A percentile compares a stretch with the other conserved stretches of the same genome.
Evolutionary conservation across 1,139 yeast genomes (phyloP).

Genomic region (Taphrina deformans): DNA sequence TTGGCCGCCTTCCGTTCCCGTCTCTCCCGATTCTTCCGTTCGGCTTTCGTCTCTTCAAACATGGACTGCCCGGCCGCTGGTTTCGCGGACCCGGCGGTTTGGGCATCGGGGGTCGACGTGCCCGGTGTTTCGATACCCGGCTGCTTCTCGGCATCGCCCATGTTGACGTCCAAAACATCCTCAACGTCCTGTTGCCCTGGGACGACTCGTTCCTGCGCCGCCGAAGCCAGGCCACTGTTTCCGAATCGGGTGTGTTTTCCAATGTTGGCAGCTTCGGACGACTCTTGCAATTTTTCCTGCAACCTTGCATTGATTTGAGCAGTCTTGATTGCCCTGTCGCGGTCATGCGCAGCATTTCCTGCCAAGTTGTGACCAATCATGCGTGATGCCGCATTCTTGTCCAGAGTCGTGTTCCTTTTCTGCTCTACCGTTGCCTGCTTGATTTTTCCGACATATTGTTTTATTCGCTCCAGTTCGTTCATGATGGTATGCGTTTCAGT

Average conservation of each 20-base stretch:
- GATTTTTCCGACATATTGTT: constrained; percentile 63
- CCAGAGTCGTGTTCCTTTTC: not conserved
- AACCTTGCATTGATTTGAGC: constrained; percentile 7
- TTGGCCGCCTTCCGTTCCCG: constrained; percentile 21
- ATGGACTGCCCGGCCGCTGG: not conserved
- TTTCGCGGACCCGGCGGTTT: not conserved
- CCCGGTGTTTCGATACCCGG: not conserved
- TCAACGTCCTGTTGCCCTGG: not conserved
- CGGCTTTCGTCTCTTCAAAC: constrained; percentile 21
- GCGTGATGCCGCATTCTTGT: constrained; percentile 18
- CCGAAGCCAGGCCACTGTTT: constrained; percentile 7
- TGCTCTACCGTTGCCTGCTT: constrained; percentile 46
- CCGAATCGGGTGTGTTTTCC: constrained; percentile 29
- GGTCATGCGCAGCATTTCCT: constrained; percentile 21
- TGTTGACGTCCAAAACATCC: not conserved
- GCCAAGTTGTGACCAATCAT: constrained; percentile 10
- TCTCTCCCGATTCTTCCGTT: constrained; percentile 9
- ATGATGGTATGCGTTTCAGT: constrained; percentile 62
- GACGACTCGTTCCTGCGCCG: not conserved
- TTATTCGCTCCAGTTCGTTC: constrained; percentile 69
- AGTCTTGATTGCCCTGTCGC: constrained; percentile 16
- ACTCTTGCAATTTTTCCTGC: constrained; percentile 4
- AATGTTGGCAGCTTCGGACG: constrained; percentile 1
- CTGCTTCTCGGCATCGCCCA: not conserved
- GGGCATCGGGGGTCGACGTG: not conserved